Evolutionary conservation across 306 rosid genomes (phyloP), one percentile per base, ranked within the genome.

Genomic region (Cicer cuneatum): DNA sequence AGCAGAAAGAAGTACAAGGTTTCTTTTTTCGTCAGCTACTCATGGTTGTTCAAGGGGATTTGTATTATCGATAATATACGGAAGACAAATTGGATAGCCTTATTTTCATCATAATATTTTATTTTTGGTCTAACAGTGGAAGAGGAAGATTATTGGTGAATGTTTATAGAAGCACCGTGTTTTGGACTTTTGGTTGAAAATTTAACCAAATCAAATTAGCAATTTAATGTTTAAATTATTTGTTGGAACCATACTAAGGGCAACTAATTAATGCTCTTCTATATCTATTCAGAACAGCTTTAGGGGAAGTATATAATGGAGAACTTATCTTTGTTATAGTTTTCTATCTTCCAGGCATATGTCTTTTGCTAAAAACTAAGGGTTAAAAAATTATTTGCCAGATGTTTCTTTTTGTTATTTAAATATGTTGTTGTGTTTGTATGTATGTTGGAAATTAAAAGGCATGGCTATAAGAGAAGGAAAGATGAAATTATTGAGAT

Each of bases 261-360:
- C 45, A 72, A 66, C 62, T 73, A 64, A 66, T 69, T 83, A 46
- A 78, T 80, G 74, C 39, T 66, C 6, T 74, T 62, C 49, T 84
- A 54, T 73, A 65, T 73, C 35, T 74, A 68, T 75, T 80, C 88
- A 89, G 99, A 90, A 82, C 83, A 43, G 90, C 93, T 82, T 82
- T 94, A 66, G 97, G 91, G 74, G 99, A 94, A 83, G 92, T 86
- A 77, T 81, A 83, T 78, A 86, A 81, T 66, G 99, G 99, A 54
- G 97, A 92, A 73, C 68, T 80, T 51, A 73, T 82, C 73, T 92
- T 92, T 80, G 95, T 52, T 15, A 29, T 13, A 5, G 29, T 9
- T 66, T 38, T 37, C 33, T 41, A 35, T 63, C 45, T 80, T 7
- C 19, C 19, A 7, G 46, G 10, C 19, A 43, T n/a, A 43, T 66